These are phyloP conservation scores for Panus rudis DNA, from an alignment of 768 basidiomycete species.

Conservation along the genomic window DNA sequence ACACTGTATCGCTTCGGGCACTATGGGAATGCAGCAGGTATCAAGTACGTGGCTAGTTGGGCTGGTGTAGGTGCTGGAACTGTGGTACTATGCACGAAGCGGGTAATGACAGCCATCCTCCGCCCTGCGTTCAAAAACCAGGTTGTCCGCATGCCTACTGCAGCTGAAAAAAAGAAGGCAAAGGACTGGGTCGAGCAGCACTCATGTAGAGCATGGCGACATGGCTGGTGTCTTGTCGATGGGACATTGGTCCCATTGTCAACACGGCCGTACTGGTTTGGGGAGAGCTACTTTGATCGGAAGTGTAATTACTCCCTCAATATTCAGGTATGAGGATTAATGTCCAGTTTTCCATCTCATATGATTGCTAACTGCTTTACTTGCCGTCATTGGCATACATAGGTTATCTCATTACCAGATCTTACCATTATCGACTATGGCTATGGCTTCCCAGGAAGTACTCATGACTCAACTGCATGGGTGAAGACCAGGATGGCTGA, in stretches of 20 bases:
- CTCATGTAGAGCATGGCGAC: conserved; percentile 28
- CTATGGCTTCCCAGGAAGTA: conserved; percentile 25
- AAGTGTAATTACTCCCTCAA: conserved; percentile 33
- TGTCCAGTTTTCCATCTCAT: neutral
- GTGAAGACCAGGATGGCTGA: conserved; percentile 14
- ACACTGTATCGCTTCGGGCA: conserved; percentile 33
- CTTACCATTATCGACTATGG: conserved; percentile 30
- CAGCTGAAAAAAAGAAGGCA: conserved; percentile 29
- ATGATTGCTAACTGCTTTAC: neutral
- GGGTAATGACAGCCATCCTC: conserved; percentile 28
- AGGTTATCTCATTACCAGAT: conserved; percentile 25
- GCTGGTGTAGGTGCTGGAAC: conserved; percentile 29
- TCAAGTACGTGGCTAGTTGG: conserved; percentile 31
- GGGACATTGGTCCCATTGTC: conserved; percentile 32
- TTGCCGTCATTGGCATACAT: neutral
- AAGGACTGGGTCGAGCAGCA: conserved; percentile 30
- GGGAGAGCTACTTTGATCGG: conserved; percentile 31
- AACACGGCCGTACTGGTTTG: conserved; percentile 26
- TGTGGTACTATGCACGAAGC: conserved; percentile 19
- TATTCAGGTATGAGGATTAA: conserved; percentile 12
- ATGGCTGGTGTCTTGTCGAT: conserved; percentile 33
- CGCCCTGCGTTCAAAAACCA: conserved; percentile 17
- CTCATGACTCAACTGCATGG: conserved; percentile 28
- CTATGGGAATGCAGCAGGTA: conserved; percentile 30
- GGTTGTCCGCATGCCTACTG: conserved; percentile 23